Percentiles rank a stretch among this genome's conserved stretches.
Evolutionary conservation across 140 eudicot species (phyloP).

Genomic region (Eryngium alpinum): DNA sequence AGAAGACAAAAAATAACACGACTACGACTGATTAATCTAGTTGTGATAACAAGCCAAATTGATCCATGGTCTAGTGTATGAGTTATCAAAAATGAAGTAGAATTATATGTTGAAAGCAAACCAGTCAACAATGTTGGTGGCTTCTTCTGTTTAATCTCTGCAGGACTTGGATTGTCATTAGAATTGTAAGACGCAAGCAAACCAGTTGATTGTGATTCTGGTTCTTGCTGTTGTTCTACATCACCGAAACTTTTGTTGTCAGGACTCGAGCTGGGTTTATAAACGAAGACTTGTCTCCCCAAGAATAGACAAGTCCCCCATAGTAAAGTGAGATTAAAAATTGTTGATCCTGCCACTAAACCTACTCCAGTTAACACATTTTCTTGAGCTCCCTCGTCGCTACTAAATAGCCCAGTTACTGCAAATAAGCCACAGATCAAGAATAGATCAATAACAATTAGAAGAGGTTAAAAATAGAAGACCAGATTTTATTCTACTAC

Average conservation of each 20-base stretch:
- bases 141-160: neutral
- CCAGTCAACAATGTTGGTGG: neutral
- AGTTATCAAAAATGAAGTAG: neutral
- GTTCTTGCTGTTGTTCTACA: neutral
- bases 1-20: neutral
- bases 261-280: neutral
- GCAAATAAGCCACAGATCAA: neutral
- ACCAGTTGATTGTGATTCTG: neutral
- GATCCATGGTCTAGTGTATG: neutral
- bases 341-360: conserved; percentile 12
- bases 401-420: conserved; percentile 11
- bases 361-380: conserved; percentile 10
- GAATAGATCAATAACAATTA: too few species aligned
- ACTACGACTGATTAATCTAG: neutral
- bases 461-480: too few species aligned
- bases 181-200: neutral
- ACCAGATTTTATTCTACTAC: too few species aligned
- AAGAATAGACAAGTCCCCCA: conserved; percentile 10
- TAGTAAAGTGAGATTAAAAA: neutral
- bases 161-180: neutral
- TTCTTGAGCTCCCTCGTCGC: conserved; percentile 13
- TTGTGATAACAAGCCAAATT: neutral
- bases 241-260: neutral
- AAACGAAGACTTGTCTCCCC: neutral
- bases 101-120: neutral